phyloP scores from a whole-genome alignment of 1,139 yeast genomes.

The Pichia sp. region DNA sequence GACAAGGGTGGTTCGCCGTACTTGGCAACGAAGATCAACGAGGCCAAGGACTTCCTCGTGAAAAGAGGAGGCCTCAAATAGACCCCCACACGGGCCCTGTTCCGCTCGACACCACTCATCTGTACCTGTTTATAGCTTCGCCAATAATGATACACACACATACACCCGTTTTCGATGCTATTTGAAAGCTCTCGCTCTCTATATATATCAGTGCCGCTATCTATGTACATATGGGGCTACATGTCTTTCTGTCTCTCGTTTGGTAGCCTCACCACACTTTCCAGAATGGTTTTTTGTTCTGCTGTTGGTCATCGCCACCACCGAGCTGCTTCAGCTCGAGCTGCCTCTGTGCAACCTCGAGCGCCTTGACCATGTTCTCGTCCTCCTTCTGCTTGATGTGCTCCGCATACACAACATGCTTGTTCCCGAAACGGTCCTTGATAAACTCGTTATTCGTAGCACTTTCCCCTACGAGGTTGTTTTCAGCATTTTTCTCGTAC shows the following conservation, averaged over 20 bases:
- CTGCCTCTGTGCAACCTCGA: constrained; percentile 30
- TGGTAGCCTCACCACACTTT: constrained; percentile 26
- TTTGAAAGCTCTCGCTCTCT: not conserved
- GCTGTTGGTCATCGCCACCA: constrained; percentile 3
- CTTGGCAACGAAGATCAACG: constrained; percentile 93
- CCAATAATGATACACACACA: not conserved
- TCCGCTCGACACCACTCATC: not conserved
- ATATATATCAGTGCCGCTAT: not conserved
- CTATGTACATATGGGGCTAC: not conserved
- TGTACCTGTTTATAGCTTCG: constrained; percentile 10
- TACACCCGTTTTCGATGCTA: no score
- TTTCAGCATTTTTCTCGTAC: constrained; percentile 43
- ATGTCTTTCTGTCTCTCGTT: no score
- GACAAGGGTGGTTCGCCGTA: constrained; percentile 97
- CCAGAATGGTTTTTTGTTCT: constrained; percentile 25
- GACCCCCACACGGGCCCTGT: no score
- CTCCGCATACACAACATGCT: constrained; percentile 74
- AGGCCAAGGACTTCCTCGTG: constrained; percentile 90
- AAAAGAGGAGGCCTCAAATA: constrained; percentile 54
- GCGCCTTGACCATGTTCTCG: constrained; percentile 53
- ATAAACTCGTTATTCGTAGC: constrained; percentile 44
- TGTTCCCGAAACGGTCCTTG: constrained; percentile 57
- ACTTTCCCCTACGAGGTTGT: constrained; percentile 30
- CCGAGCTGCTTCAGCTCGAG: constrained; percentile 21
- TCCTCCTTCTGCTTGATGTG: constrained; percentile 66